Evolutionary conservation across 2,329 filamentous ascomycete species (phyloP), one percentile per base, ranked within the genome.

Genomic region (Dendryphion nanum): DNA sequence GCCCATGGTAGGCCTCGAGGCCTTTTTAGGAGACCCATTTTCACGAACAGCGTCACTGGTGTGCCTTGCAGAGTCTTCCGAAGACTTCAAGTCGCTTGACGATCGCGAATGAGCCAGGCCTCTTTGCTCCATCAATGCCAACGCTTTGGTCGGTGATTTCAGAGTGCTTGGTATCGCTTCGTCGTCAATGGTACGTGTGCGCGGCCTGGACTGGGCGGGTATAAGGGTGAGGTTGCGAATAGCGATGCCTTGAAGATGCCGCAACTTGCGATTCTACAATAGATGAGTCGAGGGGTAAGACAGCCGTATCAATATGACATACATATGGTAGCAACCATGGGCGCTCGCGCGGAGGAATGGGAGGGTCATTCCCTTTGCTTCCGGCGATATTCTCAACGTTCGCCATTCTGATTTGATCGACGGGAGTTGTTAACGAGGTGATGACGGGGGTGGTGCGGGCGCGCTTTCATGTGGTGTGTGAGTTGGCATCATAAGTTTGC

Each of bases 221-320:
- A 50, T 50, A n/a, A 95, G 82, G 45, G 81, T 82, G 30, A 96
- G 74, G 64, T 96, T 96, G 41, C 91, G 87, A 35, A 96, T 71
- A 39, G 86, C 91, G 52, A 97, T 81, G 50, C 88, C 89, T 55
- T 87, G 83, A 4, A 96, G 77, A 71, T 96, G 90, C 38, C 91
- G 83, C 37, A 97, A 75, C 64, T 85, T 89, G 63, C 89, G 86
- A 64, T 95, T 96, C 76, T 93, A 52, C 16, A 1, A 13, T 17
- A 30, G 30, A 33, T 18, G 16, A 3, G 33, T 14, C 18, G 18
- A 34, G 8, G 13, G 24, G 8, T 12, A 18, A 12, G 15, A 16
- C 8, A 13, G 29, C n/a, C 2, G n/a, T 10, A 26, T 10, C 10
- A 10, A 26, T 26, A 26, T 26, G 6, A 31, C 55, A 17, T 41